Percentiles rank a stretch among this genome's conserved stretches.
Conservation (phyloP, 768 basidiomycete species). For the Psilocybe cubensis region DNA sequence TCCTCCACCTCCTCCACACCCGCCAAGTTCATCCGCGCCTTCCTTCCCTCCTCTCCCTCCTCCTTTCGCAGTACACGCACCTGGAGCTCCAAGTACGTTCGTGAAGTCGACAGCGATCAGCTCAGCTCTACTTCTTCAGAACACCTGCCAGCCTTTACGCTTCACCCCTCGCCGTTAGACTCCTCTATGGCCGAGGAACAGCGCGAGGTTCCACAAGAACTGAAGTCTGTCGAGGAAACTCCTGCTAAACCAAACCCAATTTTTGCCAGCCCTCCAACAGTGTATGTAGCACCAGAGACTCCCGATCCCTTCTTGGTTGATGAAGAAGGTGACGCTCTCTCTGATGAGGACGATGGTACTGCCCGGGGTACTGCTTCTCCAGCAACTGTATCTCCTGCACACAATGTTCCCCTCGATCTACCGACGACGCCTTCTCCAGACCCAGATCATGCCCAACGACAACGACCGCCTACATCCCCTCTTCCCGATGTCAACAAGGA, state of each 20-base stretch:
- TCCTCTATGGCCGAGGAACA: conserved; percentile 13
- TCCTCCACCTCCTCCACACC: conserved; percentile 44
- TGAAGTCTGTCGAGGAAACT: conserved; percentile 4
- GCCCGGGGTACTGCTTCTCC: conserved; percentile 32
- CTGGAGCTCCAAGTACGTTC: conserved; percentile 19
- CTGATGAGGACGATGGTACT: conserved; percentile 42
- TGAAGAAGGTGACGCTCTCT: conserved; percentile 48
- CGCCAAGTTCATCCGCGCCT: conserved; percentile 27
- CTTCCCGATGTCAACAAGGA: conserved; percentile 56
- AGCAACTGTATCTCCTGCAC: conserved; percentile 37
- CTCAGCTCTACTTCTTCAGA: conserved; percentile 13
- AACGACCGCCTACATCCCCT: conserved; percentile 21
- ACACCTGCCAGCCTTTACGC: conserved; percentile 9
- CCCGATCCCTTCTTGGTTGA: conserved; percentile 69
- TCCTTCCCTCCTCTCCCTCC: conserved; percentile 17
- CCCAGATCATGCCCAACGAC: conserved; percentile 16
- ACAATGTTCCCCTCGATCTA: conserved; percentile 48
- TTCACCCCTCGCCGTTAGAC: conserved; percentile 8
- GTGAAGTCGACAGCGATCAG: conserved; percentile 14
- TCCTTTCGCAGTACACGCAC: conserved; percentile 11
- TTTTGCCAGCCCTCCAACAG: conserved; percentile 30
- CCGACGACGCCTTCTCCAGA: conserved; percentile 26
- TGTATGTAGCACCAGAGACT: conserved; percentile 46
- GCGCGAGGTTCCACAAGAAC: background rate
- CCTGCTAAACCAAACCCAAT: conserved; percentile 23